These are phyloP conservation scores for Epichloe amarillans DNA, from an alignment of 2,329 filamentous ascomycete genomes.

Conservation along the genomic window DNA sequence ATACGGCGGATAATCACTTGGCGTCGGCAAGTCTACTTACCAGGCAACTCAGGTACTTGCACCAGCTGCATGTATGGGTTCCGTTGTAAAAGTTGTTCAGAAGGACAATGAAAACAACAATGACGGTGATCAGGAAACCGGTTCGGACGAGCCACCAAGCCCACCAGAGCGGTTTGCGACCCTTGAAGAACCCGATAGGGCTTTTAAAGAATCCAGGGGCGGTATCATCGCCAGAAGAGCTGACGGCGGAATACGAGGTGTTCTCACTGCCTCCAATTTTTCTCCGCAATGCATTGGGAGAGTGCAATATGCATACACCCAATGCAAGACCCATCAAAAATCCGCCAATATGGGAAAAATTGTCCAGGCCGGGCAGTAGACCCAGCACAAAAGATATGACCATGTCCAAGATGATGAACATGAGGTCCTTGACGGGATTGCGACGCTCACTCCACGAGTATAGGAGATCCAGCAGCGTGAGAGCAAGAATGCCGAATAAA, in stretches of 20 bases:
- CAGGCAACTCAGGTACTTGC: slow-evolving; percentile 87
- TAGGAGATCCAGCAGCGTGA: slow-evolving; percentile 76
- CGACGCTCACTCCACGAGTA: slow-evolving; percentile 81
- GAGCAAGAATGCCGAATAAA: slow-evolving; percentile 82
- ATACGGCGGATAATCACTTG: neutral
- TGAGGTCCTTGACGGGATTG: slow-evolving; percentile 68
- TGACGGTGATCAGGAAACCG: slow-evolving; percentile 62
- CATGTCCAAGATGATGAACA: slow-evolving; percentile 76
- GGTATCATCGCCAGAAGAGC: slow-evolving; percentile 32
- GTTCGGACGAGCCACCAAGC: slow-evolving; percentile 85
- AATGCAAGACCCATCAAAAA: slow-evolving; percentile 85
- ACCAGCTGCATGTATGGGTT: slow-evolving; percentile 71
- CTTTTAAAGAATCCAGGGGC: slow-evolving; percentile 45
- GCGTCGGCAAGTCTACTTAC: slow-evolving; percentile 40
- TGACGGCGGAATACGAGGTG: slow-evolving; percentile 58
- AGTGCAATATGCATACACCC: slow-evolving; percentile 78
- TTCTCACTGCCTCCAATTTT: slow-evolving; percentile 50
- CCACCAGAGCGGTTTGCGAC: slow-evolving; percentile 91
- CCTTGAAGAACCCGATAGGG: slow-evolving; percentile 74
- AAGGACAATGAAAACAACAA: slow-evolving; percentile 76
- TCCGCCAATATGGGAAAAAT: slow-evolving; percentile 93
- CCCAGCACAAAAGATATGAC: slow-evolving; percentile 85
- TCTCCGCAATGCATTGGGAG: slow-evolving; percentile 64
- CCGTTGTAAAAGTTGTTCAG: slow-evolving; percentile 84
- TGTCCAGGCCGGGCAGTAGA: slow-evolving; percentile 83